Base-by-base conservation (phyloP, 768 basidiomycete genomes). In the Suillus decipiens region DNA sequence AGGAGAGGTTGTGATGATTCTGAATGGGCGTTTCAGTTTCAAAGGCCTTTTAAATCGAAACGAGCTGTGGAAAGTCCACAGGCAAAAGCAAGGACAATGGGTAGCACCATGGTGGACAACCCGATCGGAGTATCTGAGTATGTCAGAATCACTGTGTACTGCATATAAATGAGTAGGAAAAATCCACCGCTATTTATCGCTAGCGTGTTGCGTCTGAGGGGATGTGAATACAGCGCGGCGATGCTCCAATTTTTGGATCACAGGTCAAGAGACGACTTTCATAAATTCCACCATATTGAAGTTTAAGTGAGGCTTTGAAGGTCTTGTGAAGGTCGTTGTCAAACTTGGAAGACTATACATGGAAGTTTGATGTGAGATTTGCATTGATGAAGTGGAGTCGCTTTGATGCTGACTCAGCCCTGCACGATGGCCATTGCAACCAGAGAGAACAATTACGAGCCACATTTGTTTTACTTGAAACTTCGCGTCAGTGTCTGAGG, bases 251-350 rank as follows among this genome's bases (percentile, higher is more conserved):
- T 12, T 24, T 9, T 8, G 5, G 22, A 12, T 48, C 22, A 14
- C 17, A 7, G 7, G 42, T 3, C 17, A 42, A 42, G 42, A 12
- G 22, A 24, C 24, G 5, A 24, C 22, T 48, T 48, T 10, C n/a
- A 45, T 10, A 7, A 47, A 8, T 19, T 36, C 24, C 14, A 17
- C 8, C 15, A 7, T 19, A 17, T 42, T 42, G 42, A 10, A 43
- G 42, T 19, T 43, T 43, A 28, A 28, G 28, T 28, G 28, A 28
- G 3, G 28, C 28, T 28, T 28, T 28, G 28, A 28, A 28, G 28
- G 28, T 28, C 28, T 28, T 28, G 28, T 37, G 43, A 45, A 22
- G 86, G 85, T 85, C 86, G 82, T 87, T 85, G 85, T 48, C 11
- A 10, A 47, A 48, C 47, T 48, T 48, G 24, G 10, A n/a, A 22